Evolutionary conservation across 75 land plant species (phyloP).

Genomic region (Gnetum montanum): DNA sequence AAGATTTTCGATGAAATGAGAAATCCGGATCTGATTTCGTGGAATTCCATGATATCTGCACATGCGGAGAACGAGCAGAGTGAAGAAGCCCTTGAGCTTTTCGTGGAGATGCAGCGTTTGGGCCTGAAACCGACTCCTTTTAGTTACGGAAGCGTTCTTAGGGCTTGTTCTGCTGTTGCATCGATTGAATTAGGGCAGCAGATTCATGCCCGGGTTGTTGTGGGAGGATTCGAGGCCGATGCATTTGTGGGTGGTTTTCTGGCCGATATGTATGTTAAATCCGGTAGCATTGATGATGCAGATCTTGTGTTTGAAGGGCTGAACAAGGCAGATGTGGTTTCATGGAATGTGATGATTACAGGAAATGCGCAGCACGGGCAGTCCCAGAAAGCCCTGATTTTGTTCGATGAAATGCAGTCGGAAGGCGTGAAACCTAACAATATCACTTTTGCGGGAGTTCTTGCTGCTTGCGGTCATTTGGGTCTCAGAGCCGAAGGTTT

Average conservation of each 20-base stretch:
- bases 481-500: constrained; percentile 3
- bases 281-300: background rate
- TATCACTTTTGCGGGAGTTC: constrained; percentile 1
- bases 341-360: background rate
- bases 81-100: constrained; percentile 12
- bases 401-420: background rate
- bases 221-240: background rate
- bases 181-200: constrained; percentile 9
- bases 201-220: constrained; percentile 7
- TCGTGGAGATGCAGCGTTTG: constrained; percentile 8
- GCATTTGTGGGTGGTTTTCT: background rate
- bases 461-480: constrained; percentile 7
- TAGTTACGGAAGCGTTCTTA: constrained; percentile 11
- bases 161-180: constrained; percentile 18
- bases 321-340: background rate
- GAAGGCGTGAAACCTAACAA: constrained; percentile 2
- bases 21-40: constrained; percentile 10
- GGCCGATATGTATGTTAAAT: background rate
- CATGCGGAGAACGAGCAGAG: constrained; percentile 11
- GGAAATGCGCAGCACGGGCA: background rate
- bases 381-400: background rate
- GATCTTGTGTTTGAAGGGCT: background rate
- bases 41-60: constrained; percentile 22
- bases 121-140: constrained; percentile 15
- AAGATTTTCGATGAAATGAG: constrained; percentile 13